These are phyloP conservation scores for Botryotinia calthae DNA, from an alignment of 2,329 filamentous ascomycete species.

Conservation along the genomic window DNA sequence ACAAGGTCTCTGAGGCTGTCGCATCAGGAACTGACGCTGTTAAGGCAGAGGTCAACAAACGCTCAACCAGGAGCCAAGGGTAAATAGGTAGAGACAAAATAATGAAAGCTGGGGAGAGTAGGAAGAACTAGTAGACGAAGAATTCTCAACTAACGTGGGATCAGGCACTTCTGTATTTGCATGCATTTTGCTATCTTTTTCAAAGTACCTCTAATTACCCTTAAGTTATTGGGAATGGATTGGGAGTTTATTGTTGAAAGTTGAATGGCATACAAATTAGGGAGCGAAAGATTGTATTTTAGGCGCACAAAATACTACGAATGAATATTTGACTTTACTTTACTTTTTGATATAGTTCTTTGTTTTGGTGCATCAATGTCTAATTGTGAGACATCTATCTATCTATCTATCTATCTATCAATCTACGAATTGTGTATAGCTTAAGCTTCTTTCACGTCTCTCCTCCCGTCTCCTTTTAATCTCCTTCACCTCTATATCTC, in stretches of 20 bases:
- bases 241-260: conserved; percentile 4
- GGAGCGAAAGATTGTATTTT: conserved; percentile 19
- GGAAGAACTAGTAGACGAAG: not conserved
- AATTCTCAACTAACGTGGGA: not conserved
- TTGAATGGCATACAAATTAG: conserved; percentile 7
- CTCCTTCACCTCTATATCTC: not conserved
- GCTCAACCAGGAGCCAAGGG: conserved; percentile 36
- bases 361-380: not conserved
- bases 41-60: conserved; percentile 52
- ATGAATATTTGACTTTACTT: conserved; percentile 11
- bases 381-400: not conserved
- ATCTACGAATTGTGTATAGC: not conserved
- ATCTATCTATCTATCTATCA: not conserved
- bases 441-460: not conserved
- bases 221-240: not conserved
- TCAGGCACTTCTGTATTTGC: not conserved
- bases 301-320: conserved; percentile 20
- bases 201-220: not conserved
- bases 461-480: not conserved
- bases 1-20: conserved; percentile 62
- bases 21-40: conserved; percentile 66
- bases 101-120: not conserved
- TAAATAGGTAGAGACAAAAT: conserved; percentile 47
- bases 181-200: conserved; percentile 14
- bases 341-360: not conserved